These are phyloP conservation scores for Endoconidiophora polonica DNA, from an alignment of 2,329 filamentous ascomycete species.

Conservation along the genomic window DNA sequence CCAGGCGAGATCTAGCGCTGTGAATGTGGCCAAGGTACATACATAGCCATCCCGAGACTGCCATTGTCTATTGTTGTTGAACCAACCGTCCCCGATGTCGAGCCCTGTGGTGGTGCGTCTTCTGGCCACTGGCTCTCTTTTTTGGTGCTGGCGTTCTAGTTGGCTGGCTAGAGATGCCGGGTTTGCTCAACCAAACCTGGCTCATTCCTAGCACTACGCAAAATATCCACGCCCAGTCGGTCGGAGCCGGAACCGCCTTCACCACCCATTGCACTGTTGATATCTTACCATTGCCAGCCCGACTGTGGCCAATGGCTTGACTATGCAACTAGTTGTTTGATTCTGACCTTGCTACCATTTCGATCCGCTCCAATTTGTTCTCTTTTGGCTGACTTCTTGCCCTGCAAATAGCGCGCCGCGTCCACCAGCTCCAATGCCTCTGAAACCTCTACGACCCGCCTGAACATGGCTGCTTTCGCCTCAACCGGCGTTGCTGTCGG, in stretches of 20 bases:
- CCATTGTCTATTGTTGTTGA: neutral
- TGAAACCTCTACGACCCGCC: slow-evolving; percentile 55
- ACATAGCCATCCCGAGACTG: slow-evolving; percentile 19
- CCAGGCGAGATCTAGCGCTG: slow-evolving; percentile 56
- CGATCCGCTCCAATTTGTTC: neutral
- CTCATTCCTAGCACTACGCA: neutral
- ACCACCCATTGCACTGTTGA: neutral
- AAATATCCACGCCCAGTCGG: too few relatives aligned
- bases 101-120: neutral
- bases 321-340: neutral
- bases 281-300: neutral
- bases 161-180: slow-evolving; percentile 1
- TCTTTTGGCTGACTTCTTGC: slow-evolving; percentile 6
- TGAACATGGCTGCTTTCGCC: slow-evolving; percentile 73
- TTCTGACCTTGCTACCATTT: neutral
- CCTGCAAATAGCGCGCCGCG: slow-evolving; percentile 36
- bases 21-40: slow-evolving; percentile 55
- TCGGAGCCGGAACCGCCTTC: too few relatives aligned
- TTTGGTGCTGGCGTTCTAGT: neutral
- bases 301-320: neutral
- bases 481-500: slow-evolving; percentile 77
- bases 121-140: neutral
- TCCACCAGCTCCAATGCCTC: slow-evolving; percentile 61
- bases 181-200: slow-evolving; percentile 1
- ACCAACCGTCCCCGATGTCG: neutral